phyloP scores from a whole-genome alignment of 148 eudicot genomes.

The Beta vulgaris region DNA sequence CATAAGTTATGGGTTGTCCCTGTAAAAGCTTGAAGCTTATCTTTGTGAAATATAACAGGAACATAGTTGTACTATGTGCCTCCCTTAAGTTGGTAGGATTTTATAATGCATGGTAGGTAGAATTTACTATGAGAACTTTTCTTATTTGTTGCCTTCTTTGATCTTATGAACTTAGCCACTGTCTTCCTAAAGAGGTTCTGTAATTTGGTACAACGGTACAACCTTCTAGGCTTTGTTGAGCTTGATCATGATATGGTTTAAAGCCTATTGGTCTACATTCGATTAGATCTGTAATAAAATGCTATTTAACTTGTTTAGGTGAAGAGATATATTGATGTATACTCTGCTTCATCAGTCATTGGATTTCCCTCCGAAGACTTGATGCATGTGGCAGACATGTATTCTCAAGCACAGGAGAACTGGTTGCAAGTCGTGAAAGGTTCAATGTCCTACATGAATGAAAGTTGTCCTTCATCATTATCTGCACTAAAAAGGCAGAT shows the following conservation, averaged over 20 bases:
- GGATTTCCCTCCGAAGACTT: slow-evolving; percentile 89
- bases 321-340: slow-evolving; percentile 89
- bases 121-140: neutral
- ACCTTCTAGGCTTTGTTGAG: neutral
- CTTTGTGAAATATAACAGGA: neutral
- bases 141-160: neutral
- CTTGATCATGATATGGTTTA: neutral
- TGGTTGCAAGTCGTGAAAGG: slow-evolving; percentile 43
- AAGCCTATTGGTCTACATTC: neutral
- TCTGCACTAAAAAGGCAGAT: slow-evolving; percentile 54
- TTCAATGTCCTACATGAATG: slow-evolving; percentile 31
- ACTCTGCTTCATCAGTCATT: slow-evolving; percentile 83
- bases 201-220: neutral
- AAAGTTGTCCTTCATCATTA: slow-evolving; percentile 34
- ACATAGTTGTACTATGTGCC: neutral
- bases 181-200: slow-evolving; percentile 4
- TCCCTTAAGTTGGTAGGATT: neutral
- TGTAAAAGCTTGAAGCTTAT: neutral
- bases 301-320: slow-evolving; percentile 47
- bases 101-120: neutral
- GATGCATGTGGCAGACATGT: slow-evolving; percentile 54
- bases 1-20: no score
- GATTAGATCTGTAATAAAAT: slow-evolving; percentile 10
- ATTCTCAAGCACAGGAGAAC: slow-evolving; percentile 61
- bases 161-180: neutral